These are phyloP conservation scores for Phyllosticta paracitricarpa DNA, from an alignment of 2,329 filamentous ascomycete genomes.

Conservation along the genomic window DNA sequence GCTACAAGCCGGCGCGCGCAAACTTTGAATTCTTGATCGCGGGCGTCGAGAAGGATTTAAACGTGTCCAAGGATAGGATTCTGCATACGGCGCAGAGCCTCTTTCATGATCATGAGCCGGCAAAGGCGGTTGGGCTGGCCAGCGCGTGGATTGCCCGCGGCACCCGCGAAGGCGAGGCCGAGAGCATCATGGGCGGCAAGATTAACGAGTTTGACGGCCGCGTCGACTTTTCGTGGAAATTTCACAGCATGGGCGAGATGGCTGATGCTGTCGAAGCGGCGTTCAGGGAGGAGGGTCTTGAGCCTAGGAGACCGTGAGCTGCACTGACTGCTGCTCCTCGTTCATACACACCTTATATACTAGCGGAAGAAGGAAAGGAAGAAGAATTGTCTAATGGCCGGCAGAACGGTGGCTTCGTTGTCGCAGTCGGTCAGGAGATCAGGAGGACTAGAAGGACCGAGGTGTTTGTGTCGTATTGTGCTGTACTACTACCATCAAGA, in stretches of 20 bases:
- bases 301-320: not conserved
- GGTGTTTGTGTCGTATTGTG: too few relatives aligned
- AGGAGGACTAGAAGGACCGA: too few relatives aligned
- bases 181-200: slow-evolving; percentile 34
- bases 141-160: slow-evolving; percentile 57
- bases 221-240: slow-evolving; percentile 44
- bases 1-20: slow-evolving; percentile 55
- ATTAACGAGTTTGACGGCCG: slow-evolving; percentile 20
- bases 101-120: slow-evolving; percentile 57
- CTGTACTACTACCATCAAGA: too few relatives aligned
- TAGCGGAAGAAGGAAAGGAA: too few relatives aligned
- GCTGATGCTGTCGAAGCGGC: slow-evolving; percentile 45
- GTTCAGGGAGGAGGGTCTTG: slow-evolving; percentile 8
- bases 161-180: slow-evolving; percentile 28
- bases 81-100: slow-evolving; percentile 61
- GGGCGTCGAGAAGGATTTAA: slow-evolving; percentile 44
- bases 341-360: not conserved
- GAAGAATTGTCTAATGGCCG: too few relatives aligned
- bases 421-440: too few relatives aligned
- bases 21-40: slow-evolving; percentile 60
- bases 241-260: slow-evolving; percentile 50
- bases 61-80: slow-evolving; percentile 46
- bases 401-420: too few relatives aligned
- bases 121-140: slow-evolving; percentile 48
- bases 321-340: not conserved